These are phyloP conservation scores for Naumovozyma castellii DNA, from an alignment of 805 yeast genomes.

Conservation along the genomic window DNA sequence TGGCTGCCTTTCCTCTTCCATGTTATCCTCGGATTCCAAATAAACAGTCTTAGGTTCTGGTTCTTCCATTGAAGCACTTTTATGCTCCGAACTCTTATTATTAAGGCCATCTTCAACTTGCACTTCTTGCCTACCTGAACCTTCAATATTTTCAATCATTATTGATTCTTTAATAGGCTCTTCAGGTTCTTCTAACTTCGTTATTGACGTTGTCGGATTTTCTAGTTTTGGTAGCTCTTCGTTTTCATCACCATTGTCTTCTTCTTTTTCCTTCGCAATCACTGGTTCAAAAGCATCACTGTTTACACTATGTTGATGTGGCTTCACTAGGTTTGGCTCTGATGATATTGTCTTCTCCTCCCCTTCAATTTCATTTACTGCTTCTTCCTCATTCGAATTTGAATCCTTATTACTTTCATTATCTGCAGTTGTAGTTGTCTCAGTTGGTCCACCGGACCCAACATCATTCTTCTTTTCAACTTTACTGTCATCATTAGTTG, in stretches of 20 bases:
- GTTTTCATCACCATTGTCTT: background rate
- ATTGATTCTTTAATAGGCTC: too few species aligned
- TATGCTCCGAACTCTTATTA: background rate
- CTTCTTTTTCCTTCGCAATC: background rate
- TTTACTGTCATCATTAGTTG: too few species aligned
- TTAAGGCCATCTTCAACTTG: background rate
- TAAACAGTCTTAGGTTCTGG: background rate
- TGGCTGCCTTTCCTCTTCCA: background rate
- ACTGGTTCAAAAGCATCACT: background rate
- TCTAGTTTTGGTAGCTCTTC: background rate
- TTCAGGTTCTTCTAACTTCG: conserved; percentile 1
- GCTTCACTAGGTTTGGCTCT: too few species aligned
- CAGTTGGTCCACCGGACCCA: too few species aligned
- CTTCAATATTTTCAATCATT: conserved; percentile 4
- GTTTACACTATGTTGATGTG: conserved; percentile 1
- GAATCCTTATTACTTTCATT: too few species aligned
- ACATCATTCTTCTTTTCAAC: too few species aligned
- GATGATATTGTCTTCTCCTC: too few species aligned
- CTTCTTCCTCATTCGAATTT: background rate
- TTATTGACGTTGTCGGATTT: too few species aligned
- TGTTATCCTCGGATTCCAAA: background rate
- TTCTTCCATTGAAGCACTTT: background rate
- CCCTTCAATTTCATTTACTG: too few species aligned
- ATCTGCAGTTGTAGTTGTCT: too few species aligned
- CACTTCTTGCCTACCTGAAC: conserved; percentile 1